phyloP scores from a whole-genome alignment of 352 stramenopile species.

The Phytophthora europaea region DNA sequence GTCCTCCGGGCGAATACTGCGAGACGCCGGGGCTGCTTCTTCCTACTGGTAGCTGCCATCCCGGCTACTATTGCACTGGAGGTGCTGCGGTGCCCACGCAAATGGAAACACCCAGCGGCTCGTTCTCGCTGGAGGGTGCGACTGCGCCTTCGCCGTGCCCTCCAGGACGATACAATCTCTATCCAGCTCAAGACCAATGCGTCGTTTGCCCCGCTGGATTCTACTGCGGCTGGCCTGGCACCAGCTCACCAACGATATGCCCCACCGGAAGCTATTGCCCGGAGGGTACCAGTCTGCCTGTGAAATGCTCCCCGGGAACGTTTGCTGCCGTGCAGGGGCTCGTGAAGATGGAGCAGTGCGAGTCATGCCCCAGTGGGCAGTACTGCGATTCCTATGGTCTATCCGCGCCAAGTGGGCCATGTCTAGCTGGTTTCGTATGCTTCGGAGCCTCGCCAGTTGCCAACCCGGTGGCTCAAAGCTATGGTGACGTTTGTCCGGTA shows the following conservation, averaged over 20 bases:
- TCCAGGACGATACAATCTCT: constrained; percentile 71
- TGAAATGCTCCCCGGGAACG: constrained; percentile 75
- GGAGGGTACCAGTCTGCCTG: constrained; percentile 50
- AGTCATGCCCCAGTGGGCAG: constrained; percentile 77
- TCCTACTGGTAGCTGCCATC: constrained; percentile 79
- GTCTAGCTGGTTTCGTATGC: constrained; percentile 77
- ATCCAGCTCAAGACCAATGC: constrained; percentile 62
- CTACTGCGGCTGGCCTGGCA: constrained; percentile 71
- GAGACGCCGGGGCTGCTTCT: constrained; percentile 69
- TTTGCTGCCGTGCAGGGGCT: constrained; percentile 73
- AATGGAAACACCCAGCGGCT: constrained; percentile 56
- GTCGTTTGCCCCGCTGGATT: constrained; percentile 77
- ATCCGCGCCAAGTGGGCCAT: constrained; percentile 55
- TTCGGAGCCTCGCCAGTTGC: constrained; percentile 58
- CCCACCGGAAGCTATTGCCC: constrained; percentile 80
- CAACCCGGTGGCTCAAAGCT: constrained; percentile 60
- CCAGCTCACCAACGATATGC: constrained; percentile 59
- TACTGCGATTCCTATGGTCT: constrained; percentile 92
- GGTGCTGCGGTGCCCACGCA: constrained; percentile 66
- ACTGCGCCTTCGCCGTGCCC: constrained; percentile 58
- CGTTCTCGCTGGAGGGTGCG: constrained; percentile 61
- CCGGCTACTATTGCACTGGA: constrained; percentile 85
- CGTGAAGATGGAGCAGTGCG: constrained; percentile 76
- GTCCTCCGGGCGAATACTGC: constrained; percentile 83
- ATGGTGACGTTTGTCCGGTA: constrained; percentile 69